These are phyloP conservation scores for Pythium volutum DNA, from an alignment of 352 stramenopile species.

Conservation along the genomic window DNA sequence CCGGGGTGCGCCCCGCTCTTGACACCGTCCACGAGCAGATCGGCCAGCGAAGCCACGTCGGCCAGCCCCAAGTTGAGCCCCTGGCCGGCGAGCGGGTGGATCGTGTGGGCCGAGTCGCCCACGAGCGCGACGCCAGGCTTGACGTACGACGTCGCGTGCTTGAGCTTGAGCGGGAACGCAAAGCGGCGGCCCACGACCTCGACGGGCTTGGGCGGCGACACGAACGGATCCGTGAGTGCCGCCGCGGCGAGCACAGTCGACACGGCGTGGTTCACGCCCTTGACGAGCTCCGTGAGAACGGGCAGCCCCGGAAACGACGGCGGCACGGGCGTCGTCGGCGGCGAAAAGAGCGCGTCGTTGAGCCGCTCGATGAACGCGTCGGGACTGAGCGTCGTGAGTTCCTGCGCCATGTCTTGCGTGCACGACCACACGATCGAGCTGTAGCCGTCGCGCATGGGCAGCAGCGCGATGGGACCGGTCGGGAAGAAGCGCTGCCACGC, in stretches of 20 bases:
- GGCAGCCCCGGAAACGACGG: conserved; percentile 77
- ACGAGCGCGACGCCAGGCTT: conserved; percentile 88
- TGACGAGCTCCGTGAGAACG: conserved; percentile 71
- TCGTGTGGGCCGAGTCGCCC: conserved; percentile 94
- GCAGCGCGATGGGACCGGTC: conserved; percentile 81
- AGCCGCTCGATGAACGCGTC: conserved; percentile 80
- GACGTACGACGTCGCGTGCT: conserved; percentile 86
- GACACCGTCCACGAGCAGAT: conserved; percentile 73
- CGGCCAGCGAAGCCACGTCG: conserved; percentile 83
- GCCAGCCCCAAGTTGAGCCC: conserved; percentile 94
- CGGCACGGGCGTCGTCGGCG: conserved; percentile 40
- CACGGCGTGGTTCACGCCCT: conserved; percentile 68
- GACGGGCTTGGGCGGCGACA: conserved; percentile 62
- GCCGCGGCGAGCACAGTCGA: conserved; percentile 75
- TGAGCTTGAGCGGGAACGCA: conserved; percentile 88
- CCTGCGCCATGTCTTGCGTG: conserved; percentile 72
- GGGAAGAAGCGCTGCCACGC: conserved; percentile 92
- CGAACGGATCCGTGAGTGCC: conserved; percentile 72
- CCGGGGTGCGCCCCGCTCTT: conserved; percentile 76
- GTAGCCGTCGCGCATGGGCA: conserved; percentile 89
- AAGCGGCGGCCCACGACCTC: conserved; percentile 72
- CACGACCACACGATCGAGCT: conserved; percentile 91
- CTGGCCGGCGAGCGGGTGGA: conserved; percentile 95
- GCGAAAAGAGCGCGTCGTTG: conserved; percentile 72
- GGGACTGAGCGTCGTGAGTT: conserved; percentile 63